Base-by-base conservation (phyloP, 352 stramenopile genomes). In the Phytophthora constricta region DNA sequence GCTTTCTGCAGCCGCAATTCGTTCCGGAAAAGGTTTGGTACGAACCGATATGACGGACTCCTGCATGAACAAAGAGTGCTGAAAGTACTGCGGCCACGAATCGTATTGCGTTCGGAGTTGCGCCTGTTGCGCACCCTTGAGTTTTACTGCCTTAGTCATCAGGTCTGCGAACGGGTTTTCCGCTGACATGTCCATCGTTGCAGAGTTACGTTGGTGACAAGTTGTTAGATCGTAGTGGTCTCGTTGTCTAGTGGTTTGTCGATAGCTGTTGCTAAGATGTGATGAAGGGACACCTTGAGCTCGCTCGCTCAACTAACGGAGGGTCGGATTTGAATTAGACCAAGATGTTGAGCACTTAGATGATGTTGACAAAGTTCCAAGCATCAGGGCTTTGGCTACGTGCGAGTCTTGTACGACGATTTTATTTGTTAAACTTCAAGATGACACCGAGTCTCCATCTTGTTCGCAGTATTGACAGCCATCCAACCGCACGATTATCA, bases 11-110 rank as follows among this genome's bases (percentile, higher is more conserved):
- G 73, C 69, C n/a, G 65, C 56, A 2, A 93, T 77, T 5, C 86
- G 81, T 49, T 90, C 84, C 4, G 51, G 17, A 61, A 93, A 91
- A 16, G 70, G 25, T 9, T 84, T 75, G 14, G 43, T 23, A 3
- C 84, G 84, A 19, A 82, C 68, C 0, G 62, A 76, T 14, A 75
- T 67, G 14, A 94, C 84, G 0, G 79, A 91, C 25, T 94, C 82
- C 50, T 93, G 81, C 84, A 96, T 93, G 57, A 96, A 96, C 65
- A 96, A 80, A 17, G 87, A 94, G 58, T 94, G 86, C 75, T 96
- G 87, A 34, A 96, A 92, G 62, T 93, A 93, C 62, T 90, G 81
- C 31, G 87, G 84, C 87, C 86, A 96, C 27, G 82, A 76, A 55
- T 94, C 87, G 50, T 84, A 94, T 19, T 76, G 52, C 4, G 81